phyloP scores from a whole-genome alignment of 2,329 filamentous ascomycete species.

The Pestalotiopsis sp. region DNA sequence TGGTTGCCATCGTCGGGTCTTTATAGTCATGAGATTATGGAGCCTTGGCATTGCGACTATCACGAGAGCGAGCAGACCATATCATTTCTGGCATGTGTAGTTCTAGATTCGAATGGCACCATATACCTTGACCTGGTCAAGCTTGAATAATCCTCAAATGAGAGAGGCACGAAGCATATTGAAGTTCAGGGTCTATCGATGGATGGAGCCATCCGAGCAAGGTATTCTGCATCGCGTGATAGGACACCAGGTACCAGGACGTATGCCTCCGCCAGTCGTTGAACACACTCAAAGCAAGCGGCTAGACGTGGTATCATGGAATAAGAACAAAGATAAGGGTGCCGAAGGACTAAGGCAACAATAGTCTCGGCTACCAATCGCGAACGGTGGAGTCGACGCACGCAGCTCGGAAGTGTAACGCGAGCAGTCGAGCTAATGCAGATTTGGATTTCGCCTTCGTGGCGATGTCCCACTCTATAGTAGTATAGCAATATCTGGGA shows the following conservation, averaged over 20 bases:
- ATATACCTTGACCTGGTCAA: neutral
- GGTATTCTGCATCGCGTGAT: neutral
- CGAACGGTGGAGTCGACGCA: neutral
- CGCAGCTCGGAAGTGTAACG: neutral
- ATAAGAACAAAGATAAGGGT: neutral
- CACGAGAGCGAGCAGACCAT: neutral
- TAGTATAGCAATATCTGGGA: neutral
- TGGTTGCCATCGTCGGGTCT: neutral
- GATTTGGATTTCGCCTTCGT: neutral
- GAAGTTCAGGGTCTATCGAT: neutral
- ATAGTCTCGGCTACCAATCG: neutral
- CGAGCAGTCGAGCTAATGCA: neutral
- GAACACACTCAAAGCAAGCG: neutral
- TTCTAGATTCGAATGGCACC: neutral
- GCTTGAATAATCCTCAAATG: slow-evolving; percentile 1
- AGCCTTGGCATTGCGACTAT: neutral
- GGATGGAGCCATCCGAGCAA: neutral
- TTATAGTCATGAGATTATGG: neutral
- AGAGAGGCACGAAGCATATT: neutral
- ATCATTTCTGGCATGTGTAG: neutral
- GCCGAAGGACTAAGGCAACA: neutral
- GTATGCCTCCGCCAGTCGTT: neutral
- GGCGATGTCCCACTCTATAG: neutral
- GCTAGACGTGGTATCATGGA: neutral
- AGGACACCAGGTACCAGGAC: neutral